Percentiles rank a stretch among this genome's conserved stretches.
phyloP scores from a whole-genome alignment of 192 early-diverging fungal species.

The Coemansia sp. region DNA sequence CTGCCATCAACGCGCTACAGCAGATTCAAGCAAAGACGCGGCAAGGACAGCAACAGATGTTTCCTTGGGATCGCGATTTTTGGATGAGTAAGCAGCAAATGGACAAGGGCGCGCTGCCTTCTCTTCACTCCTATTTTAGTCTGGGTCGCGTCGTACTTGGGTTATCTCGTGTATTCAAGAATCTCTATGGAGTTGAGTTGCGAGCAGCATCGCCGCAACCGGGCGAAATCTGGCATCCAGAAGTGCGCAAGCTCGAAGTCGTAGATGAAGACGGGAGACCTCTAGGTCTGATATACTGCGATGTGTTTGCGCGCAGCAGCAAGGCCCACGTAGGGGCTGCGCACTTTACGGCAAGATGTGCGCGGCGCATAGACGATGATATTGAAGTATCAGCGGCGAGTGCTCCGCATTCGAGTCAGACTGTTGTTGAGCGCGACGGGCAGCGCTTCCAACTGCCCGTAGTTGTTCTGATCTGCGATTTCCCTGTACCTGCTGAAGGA shows the following conservation, averaged over 20 bases:
- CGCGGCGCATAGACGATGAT: constrained; percentile 85
- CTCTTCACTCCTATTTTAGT: constrained; percentile 78
- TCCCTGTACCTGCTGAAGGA: constrained; percentile 51
- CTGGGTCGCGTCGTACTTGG: constrained; percentile 87
- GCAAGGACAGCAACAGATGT: constrained; percentile 22
- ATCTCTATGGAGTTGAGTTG: constrained; percentile 86
- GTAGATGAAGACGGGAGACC: constrained; percentile 84
- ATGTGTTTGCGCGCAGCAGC: constrained; percentile 77
- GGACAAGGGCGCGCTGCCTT: constrained; percentile 43
- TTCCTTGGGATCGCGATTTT: constrained; percentile 86
- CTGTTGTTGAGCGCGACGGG: constrained; percentile 52
- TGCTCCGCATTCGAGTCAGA: constrained; percentile 29
- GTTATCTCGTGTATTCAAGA: constrained; percentile 79
- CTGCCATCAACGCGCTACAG: no score
- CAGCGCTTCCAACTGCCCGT: constrained; percentile 68
- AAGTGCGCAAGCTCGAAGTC: constrained; percentile 89
- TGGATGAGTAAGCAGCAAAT: constrained; percentile 60
- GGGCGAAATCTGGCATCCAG: constrained; percentile 90
- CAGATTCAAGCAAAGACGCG: not conserved
- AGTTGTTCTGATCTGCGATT: constrained; percentile 76
- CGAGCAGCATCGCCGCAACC: constrained; percentile 66
- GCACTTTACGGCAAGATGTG: constrained; percentile 94
- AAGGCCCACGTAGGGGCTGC: constrained; percentile 83
- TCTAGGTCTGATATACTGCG: constrained; percentile 93
- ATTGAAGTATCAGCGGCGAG: constrained; percentile 20